Evolutionary conservation across 805 yeast species (phyloP), one percentile per base, ranked within the genome.

Genomic region (Zygosaccharomyces kombuchaensis): DNA sequence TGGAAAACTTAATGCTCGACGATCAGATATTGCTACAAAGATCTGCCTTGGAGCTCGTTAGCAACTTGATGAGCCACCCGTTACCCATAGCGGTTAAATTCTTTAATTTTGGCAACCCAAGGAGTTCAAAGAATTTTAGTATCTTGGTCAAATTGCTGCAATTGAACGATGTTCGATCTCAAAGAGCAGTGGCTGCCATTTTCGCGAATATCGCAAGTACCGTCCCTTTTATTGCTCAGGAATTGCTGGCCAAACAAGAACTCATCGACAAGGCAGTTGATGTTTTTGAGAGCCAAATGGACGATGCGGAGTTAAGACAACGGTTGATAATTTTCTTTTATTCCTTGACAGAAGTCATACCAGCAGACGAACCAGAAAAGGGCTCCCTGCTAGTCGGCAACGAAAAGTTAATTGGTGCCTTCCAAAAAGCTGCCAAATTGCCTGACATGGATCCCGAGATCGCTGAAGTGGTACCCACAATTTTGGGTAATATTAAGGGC

Each of bases 11-110:
- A 14, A 55, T 78, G 51, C 51, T 77, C 14, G 71, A 76, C 46
- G 72, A 73, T 26, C 74, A 77, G 43, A 55, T 65, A 1, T 60
- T 70, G 43, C 60, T 85, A 3, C 87, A 82, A 58, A 68, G 77
- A 40, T 79, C 87, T 0, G 54, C 81, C 0, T 69, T 84, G 63
- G 89, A 85, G 56, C 71, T 85, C 13, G 61, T 83, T 8, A 76
- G 84, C 48, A 85, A 85, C 58, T 59, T 84, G 38, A 73, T 80
- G 57, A 67, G 66, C 34, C 63, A 65, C 41, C 66, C 69, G 19
- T 14, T 58, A 13, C 56, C 60, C 45, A 62, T 78, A 27, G 81
- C 78, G 1, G 63, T 53, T 1, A 77, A 78, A 48, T 74, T 84
- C 54, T 84, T 84, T 67, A 80, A 82, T 53, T 68, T 78, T 12